A percentile compares a stretch with the other conserved stretches of the same genome.
phyloP scores from a whole-genome alignment of 768 basidiomycete genomes.

The Mycena polygramma region DNA sequence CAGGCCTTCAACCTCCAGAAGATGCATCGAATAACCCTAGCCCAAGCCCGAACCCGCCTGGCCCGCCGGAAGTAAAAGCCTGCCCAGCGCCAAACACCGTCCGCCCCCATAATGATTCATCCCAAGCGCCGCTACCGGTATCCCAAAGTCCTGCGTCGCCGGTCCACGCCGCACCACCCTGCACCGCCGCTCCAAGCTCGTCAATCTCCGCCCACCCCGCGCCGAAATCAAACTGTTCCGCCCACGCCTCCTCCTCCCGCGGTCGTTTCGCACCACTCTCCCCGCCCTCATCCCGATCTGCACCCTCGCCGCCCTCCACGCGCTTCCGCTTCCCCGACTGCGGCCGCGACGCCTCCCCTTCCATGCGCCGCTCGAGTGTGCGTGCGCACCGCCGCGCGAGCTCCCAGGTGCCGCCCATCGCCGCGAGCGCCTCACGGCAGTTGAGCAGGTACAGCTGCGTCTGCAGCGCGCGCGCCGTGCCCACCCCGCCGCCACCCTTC shows the following conservation, averaged over 20 bases:
- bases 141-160: slow-evolving; percentile 29
- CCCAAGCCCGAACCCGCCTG: slow-evolving; percentile 8
- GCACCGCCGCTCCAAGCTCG: neutral
- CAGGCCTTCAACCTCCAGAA: slow-evolving; percentile 15
- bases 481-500: neutral
- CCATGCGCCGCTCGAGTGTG: slow-evolving; percentile 45
- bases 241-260: neutral
- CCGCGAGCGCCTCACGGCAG: slow-evolving; percentile 46
- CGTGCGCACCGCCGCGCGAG: slow-evolving; percentile 44
- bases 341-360: slow-evolving; percentile 34
- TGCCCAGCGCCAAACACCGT: neutral
- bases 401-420: slow-evolving; percentile 46
- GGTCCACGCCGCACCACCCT: neutral
- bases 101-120: slow-evolving; percentile 28
- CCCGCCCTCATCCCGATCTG: slow-evolving; percentile 11
- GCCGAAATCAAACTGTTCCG: slow-evolving; percentile 28
- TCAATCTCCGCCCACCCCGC: slow-evolving; percentile 23
- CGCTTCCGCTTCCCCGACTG: slow-evolving; percentile 41
- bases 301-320: slow-evolving; percentile 6
- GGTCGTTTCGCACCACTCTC: neutral
- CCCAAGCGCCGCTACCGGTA: slow-evolving; percentile 29
- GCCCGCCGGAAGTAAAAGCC: neutral
- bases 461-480: slow-evolving; percentile 41
- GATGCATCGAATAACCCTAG: slow-evolving; percentile 16
- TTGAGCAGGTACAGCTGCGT: slow-evolving; percentile 46